A percentile compares a stretch with the other conserved stretches of the same genome.
phyloP scores from a whole-genome alignment of 225 moss, liverwort and hornwort species.

The Pseudisothecium myosuroides region DNA sequence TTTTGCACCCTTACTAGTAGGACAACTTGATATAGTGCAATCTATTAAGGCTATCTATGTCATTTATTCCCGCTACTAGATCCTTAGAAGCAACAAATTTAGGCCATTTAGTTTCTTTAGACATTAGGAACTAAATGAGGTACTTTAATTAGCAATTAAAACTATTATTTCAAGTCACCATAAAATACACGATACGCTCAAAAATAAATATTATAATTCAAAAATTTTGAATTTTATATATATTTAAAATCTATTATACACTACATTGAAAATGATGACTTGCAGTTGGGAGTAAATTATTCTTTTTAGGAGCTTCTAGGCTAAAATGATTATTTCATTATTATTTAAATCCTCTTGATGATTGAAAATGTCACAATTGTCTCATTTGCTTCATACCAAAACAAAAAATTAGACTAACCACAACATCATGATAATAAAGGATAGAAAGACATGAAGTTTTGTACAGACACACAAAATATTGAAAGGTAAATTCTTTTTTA shows the following conservation, averaged over 20 bases:
- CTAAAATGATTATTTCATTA: too few relatives aligned
- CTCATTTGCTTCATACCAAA: too few relatives aligned
- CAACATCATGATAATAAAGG: not conserved
- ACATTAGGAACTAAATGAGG: not conserved
- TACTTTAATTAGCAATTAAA: not conserved
- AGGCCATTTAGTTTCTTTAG: not conserved
- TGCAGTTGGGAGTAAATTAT: not conserved
- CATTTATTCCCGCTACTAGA: not conserved
- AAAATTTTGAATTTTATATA: not conserved
- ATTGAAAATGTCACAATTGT: not conserved
- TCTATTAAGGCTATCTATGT: not conserved
- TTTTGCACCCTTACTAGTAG: not conserved
- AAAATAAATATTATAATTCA: not conserved
- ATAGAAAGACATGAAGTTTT: not conserved
- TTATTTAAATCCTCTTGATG: too few relatives aligned
- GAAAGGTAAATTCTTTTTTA: not conserved
- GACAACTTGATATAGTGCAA: not conserved
- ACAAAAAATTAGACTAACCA: not conserved
- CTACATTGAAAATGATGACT: not conserved
- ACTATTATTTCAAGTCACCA: not conserved
- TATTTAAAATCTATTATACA: not conserved
- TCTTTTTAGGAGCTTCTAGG: too few relatives aligned
- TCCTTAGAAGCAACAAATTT: not conserved
- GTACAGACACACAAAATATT: not conserved
- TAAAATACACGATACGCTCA: not conserved